A percentile compares a stretch with the other conserved stretches of the same genome.
These are phyloP conservation scores for Podosphaera leucotricha DNA, from an alignment of 2,329 filamentous ascomycete species.

Conservation along the genomic window DNA sequence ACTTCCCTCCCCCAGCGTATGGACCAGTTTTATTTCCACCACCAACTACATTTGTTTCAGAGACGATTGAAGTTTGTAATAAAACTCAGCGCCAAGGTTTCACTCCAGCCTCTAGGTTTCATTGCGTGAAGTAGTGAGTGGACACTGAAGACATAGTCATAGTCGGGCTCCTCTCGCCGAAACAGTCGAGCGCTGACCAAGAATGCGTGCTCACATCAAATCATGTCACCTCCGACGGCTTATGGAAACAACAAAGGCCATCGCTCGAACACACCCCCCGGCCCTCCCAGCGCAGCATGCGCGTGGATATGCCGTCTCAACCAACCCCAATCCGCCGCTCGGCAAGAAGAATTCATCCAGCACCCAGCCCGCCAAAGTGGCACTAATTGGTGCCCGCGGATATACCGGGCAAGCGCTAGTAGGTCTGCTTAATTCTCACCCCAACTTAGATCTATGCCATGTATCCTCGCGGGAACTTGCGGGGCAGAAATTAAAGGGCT, in stretches of 20 bases:
- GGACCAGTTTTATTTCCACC: too few relatives aligned
- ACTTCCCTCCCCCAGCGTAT: too few relatives aligned
- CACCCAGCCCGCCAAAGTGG: slow-evolving; percentile 53
- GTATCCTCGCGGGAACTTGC: slow-evolving; percentile 84
- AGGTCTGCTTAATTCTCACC: slow-evolving; percentile 65
- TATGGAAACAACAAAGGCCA: slow-evolving; percentile 6
- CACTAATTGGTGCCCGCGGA: slow-evolving; percentile 73
- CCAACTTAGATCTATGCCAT: slow-evolving; percentile 69
- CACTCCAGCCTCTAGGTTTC: too few relatives aligned
- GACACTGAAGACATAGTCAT: too few relatives aligned
- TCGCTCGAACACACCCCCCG: neutral
- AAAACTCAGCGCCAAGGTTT: too few relatives aligned
- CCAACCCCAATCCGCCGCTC: slow-evolving; percentile 75
- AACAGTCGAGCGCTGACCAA: slow-evolving; percentile 16
- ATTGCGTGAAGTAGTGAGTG: too few relatives aligned
- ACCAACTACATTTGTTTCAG: slow-evolving; percentile 1
- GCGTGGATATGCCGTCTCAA: slow-evolving; percentile 36
- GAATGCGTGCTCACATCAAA: slow-evolving; percentile 25
- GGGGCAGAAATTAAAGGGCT: slow-evolving; percentile 70
- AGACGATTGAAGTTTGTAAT: too few relatives aligned
- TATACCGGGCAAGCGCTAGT: slow-evolving; percentile 89
- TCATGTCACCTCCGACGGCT: slow-evolving; percentile 21
- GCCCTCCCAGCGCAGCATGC: neutral
- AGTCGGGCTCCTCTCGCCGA: too few relatives aligned
- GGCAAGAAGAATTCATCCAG: slow-evolving; percentile 76